phyloP scores from a whole-genome alignment of 1,139 yeast species.

The Hansenula sp. region DNA sequence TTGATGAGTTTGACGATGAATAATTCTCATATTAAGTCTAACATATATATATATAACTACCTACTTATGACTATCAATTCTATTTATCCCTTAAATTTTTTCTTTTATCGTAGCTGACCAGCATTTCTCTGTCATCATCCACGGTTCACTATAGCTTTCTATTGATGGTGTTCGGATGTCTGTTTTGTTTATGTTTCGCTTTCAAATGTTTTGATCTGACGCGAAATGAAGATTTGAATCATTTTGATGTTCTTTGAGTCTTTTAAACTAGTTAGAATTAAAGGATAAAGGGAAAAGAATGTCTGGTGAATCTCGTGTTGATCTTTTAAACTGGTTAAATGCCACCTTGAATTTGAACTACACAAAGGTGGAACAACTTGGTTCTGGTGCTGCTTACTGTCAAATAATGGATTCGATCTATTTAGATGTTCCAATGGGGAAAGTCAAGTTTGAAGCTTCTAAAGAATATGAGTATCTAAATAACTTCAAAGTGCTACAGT shows the following conservation, averaged over 20 bases:
- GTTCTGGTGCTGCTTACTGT: conserved; percentile 93
- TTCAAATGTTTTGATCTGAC: background rate
- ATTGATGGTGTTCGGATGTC: too few relatives aligned
- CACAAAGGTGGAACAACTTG: conserved; percentile 87
- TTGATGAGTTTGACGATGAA: conserved; percentile 12
- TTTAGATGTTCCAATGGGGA: conserved; percentile 74
- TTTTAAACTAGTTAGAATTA: background rate
- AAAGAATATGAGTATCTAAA: conserved; percentile 75
- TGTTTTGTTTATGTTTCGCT: background rate
- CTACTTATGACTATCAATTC: background rate
- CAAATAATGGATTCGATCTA: conserved; percentile 84
- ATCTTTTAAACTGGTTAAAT: conserved; percentile 83
- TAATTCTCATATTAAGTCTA: too few relatives aligned
- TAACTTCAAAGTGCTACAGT: conserved; percentile 83
- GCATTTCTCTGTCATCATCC: too few relatives aligned
- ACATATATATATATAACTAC: too few relatives aligned
- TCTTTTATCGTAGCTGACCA: too few relatives aligned
- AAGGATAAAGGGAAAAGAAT: background rate
- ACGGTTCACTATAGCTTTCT: background rate
- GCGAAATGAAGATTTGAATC: conserved; percentile 1
- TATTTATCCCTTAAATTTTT: too few relatives aligned
- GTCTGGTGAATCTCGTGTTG: conserved; percentile 49
- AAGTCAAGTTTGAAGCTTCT: conserved; percentile 67
- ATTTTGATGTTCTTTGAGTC: background rate
- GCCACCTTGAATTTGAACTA: conserved; percentile 60